Evolutionary conservation across 1,284 basidiomycete species (phyloP), one percentile per base, ranked within the genome.

Genomic region (Agaricales sp.): DNA sequence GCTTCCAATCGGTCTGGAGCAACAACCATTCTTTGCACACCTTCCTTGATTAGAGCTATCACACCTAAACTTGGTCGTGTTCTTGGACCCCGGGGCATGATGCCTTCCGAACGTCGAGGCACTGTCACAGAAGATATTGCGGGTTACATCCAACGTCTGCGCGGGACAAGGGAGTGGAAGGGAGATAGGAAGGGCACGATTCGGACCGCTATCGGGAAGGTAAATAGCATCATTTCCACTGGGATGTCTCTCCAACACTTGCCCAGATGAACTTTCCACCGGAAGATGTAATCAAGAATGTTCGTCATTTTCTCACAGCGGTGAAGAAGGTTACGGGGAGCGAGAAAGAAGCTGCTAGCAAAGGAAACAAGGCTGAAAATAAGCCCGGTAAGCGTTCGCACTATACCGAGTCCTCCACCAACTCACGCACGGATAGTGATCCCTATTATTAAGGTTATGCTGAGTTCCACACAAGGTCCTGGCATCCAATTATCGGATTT

Each of bases 51-150:
- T 51, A 78, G 82, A 22, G 67, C 78, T 25, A 88, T 98, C 53
- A 83, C 87, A 20, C 81, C 84, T 12, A 79, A 78, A 57, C 75
- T 98, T 4, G 94, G 93, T 25, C 83, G 94, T 56, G 80, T 91
- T 52, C 75, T 99, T 21, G 96, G 95, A 61, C 94, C 92, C 39
- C 83, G 91, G 53, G 94, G 94, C 53, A 68, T 99, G 48, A 98
- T 99, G 92, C 95, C 95, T 13, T 90, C 88, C 4, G 87, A 87
- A 53, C 86, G 94, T 65, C 78, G 95, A 55, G 95, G 95, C 2
- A 96, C 94, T 0, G 95, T 98, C 4, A 90, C 89, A 0, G 86
- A 92, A 49, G 89, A 95, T 52, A 74, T 96, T 50, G 81, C 71
- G 13, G 80, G 81, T 13, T 92, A 87, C 52, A 84, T 99, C 52